Evolutionary conservation across 2,329 filamentous ascomycete species (phyloP), one percentile per base, ranked within the genome.

Genomic region (Torrubiella hemipterigena): DNA sequence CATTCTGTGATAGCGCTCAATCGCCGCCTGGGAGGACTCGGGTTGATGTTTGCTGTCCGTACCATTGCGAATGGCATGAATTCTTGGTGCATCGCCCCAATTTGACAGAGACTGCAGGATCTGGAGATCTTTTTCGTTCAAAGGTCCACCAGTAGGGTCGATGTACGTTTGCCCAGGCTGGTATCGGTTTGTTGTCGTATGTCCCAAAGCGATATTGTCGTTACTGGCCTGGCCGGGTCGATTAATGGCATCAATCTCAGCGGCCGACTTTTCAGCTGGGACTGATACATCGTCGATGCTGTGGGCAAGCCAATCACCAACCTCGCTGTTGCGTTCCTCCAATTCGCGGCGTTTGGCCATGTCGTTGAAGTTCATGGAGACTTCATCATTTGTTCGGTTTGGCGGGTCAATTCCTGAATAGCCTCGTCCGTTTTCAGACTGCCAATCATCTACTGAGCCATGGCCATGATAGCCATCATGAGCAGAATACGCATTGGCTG

Each of bases 151-250:
- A 5, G 54, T 52, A 3, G 48, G 50, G 17, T 50, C 42, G 32
- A 61, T 61, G 39, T 75, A 75, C 3, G 59, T 63, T 42, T 67
- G 65, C 2, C 63, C 68, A 3, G 59, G 46, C 8, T 67, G 42
- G 31, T 56, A 50, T 13, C 54, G 59, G 30, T 76, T 76, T 38
- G 65, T 59, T 0, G 71, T 75, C 18, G 52, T 44, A 25, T 59
- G 33, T 2, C 61, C 65, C 1, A 66, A 38, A 0, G 60, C 53
- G 27, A 76, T 60, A 5, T 57, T 55, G 17, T 59, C 56, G 6
- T 61, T 46, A 25, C 58, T 55, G 27, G 57, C 51, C 3, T 36
- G 38, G n/a, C n/a, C n/a, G 3, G 38, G 22, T 23, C 42, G 34
- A n/a, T 49, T 41, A 13, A 46, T 29, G 17, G 40, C 36, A 8